Evolutionary conservation across 2,329 filamentous ascomycete species (phyloP), one percentile per base, ranked within the genome.

Genomic region (Akanthomyces lecanii): DNA sequence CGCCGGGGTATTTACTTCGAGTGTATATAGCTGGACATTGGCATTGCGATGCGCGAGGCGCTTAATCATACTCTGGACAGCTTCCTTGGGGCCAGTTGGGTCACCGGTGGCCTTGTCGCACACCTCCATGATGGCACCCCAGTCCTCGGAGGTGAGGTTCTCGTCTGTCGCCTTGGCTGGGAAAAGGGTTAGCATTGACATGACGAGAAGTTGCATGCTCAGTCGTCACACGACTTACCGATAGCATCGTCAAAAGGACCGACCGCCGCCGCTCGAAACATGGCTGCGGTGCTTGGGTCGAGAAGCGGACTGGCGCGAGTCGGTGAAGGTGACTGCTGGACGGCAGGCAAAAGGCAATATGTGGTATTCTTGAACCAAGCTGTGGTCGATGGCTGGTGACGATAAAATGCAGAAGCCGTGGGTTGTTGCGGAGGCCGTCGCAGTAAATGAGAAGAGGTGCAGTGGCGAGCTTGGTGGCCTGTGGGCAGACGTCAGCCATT

Each of bases 21-120:
- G 86, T 14, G 93, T 96, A 76, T 97, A 97, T 23, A 97, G 86
- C 78, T 97, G 93, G 30, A 97, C 93, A 75, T 97, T 97, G 66
- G 93, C 93, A 76, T 97, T 97, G 69, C 93, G 89, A 76, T 97
- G 92, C 63, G 92, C 92, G 62, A 97, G 83, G 48, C 93, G 85
- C 80, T 94, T 96, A 77, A 97, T 97, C 80, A 97, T 85, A 72
- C 91, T 89, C 71, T 92, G 89, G 61, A 96, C 90, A 16, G 88
- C 92, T 79, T 96, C 90, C 79, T 94, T 94, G 68, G 90, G 84
- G 30, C 84, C 84, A 68, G 83, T 85, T 61, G 74, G 68, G 66
- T 86, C 83, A 69, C 75, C 75, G 23, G 78, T 73, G 48, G 85
- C 84, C 67, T 84, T 84, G 74, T 86, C 84, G 77, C 84, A 86